Evolutionary conservation across 2,329 filamentous ascomycete genomes (phyloP), one percentile per base, ranked within the genome.

Genomic region (Talaromyces sp.): DNA sequence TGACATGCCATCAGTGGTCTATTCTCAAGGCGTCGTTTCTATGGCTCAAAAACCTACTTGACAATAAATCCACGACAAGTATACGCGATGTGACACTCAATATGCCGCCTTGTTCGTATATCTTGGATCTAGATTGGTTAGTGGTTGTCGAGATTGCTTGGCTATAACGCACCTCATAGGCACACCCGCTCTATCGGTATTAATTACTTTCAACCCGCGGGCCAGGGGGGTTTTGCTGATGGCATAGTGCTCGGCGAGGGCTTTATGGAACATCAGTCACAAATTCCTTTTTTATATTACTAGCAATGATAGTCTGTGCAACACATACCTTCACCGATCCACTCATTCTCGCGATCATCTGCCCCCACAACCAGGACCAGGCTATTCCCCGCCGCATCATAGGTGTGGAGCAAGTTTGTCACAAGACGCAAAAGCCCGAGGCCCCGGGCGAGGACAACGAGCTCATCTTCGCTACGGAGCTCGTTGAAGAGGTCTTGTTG

Each of bases 11-110:
- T 69, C 60, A 72, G 64, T 61, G 56, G 59, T 27, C 40, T 51
- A 67, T 30, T 23, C 91, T 85, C 59, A 98, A 81, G 53, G 98
- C 78, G 60, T 72, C 70, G 14, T 56, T 56, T 56, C 56, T 36
- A 10, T 30, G n/a, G 42, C 65, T 60, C 69, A 1, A 64, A 59
- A 53, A 64, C 72, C 53, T 76, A 82, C 79, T 80, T n/a, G 92
- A 96, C 65, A 99, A 78, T 56, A 99, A 83, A 75, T 99, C 95
- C 30, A 98, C 93, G 33, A 98, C 91, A 64, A 99, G 79, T 65
- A 99, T 99, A 60, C 93, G 89, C 62, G 93, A 97, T 16, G 95
- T 99, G 72, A 99, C 90, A 77, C 92, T 96, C 79, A 97, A 93
- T 67, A 98, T 90, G 56, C 95, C 95, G 12, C 95, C 95, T 63